A percentile compares a stretch with the other conserved stretches of the same genome.
phyloP scores from a whole-genome alignment of 2,329 filamentous ascomycete genomes.

The Colletotrichum truncatum region DNA sequence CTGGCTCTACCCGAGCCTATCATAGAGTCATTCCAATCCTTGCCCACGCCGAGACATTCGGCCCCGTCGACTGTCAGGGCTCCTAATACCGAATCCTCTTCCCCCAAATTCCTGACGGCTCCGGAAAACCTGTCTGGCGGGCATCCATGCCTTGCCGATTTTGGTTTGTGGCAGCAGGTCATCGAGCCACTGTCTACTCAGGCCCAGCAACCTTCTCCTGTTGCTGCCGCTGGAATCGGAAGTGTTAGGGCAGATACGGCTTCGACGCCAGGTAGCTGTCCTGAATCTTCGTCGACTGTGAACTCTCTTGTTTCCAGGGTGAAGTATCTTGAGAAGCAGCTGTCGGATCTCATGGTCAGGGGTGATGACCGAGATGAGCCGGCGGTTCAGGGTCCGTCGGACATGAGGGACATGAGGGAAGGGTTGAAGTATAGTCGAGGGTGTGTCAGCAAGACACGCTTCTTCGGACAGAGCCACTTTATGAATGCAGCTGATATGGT shows the following conservation, averaged over 20 bases:
- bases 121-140: background rate
- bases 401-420: background rate
- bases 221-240: background rate
- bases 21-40: conserved; percentile 1
- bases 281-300: conserved; percentile 35
- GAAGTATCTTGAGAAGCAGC: conserved; percentile 53
- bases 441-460: conserved; percentile 52
- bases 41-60: background rate
- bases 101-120: background rate
- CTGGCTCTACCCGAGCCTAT: conserved; percentile 11
- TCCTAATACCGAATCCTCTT: background rate
- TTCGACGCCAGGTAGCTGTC: conserved; percentile 32
- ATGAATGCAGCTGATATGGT: conserved; percentile 54
- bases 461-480: conserved; percentile 62
- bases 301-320: conserved; percentile 47
- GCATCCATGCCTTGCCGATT: background rate
- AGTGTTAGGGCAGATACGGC: conserved; percentile 1
- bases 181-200: background rate
- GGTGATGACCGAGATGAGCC: background rate
- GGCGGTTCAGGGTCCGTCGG: background rate
- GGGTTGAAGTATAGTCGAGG: conserved; percentile 35
- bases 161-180: conserved; percentile 6
- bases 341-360: conserved; percentile 32
- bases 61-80: background rate
- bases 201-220: background rate